Conservation (phyloP, 257 asterid genomes). For the Ehretia macrophylla region DNA sequence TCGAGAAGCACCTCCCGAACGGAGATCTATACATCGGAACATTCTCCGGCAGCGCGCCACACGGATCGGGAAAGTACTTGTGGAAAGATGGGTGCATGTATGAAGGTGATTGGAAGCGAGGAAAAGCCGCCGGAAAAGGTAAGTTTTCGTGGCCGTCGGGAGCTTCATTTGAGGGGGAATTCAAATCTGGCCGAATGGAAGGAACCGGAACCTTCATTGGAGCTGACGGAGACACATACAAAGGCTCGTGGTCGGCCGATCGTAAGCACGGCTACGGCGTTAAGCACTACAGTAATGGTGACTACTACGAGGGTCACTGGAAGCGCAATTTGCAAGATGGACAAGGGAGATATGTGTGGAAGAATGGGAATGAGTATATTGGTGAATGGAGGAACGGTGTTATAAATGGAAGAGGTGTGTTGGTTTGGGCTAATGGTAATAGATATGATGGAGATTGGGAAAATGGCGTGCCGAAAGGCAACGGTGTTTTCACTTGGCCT, state of each 20-base stretch:
- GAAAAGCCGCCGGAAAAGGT: conserved; percentile 85
- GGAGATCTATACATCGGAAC: conserved; percentile 97
- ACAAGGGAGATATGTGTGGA: conserved; percentile 84
- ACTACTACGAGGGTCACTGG: conserved; percentile 84
- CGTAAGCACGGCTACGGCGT: conserved; percentile 80
- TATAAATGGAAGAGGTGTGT: conserved; percentile 75
- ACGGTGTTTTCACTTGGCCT: conserved; percentile 92
- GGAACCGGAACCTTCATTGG: conserved; percentile 83
- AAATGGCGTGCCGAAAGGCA: conserved; percentile 65
- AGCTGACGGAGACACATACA: conserved; percentile 69
- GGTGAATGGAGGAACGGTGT: conserved; percentile 92
- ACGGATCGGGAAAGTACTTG: conserved; percentile 89
- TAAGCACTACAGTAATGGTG: conserved; percentile 83
- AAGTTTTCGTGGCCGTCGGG: conserved; percentile 97
- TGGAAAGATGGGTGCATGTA: conserved; percentile 98
- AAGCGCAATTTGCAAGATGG: conserved; percentile 76
- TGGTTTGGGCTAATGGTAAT: conserved; percentile 83
- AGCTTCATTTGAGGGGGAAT: conserved; percentile 84
- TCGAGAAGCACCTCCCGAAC: conserved; percentile 72
- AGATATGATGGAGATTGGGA: conserved; percentile 86
- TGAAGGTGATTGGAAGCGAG: conserved; percentile 95
- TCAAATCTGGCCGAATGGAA: conserved; percentile 91
- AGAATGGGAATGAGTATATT: conserved; percentile 68
- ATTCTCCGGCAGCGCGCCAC: conserved; percentile 69
- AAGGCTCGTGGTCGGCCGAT: conserved; percentile 80